Evolutionary conservation across 2,329 filamentous ascomycete genomes (phyloP).

Genomic region (Coniochaeta pulveracea): DNA sequence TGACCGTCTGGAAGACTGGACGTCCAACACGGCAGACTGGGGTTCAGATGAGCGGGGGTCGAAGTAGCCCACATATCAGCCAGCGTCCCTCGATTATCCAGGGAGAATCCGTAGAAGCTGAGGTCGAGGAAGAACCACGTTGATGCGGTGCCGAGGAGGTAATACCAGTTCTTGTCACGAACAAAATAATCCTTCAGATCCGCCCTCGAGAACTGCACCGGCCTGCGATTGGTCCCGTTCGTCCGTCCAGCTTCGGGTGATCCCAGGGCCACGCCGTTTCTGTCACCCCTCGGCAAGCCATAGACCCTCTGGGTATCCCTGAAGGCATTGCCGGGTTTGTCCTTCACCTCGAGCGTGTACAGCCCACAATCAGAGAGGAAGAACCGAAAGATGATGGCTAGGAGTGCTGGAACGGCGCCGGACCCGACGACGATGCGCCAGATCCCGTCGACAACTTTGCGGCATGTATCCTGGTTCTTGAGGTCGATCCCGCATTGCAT

Average conservation of each 20-base stretch:
- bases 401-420: slow-evolving; percentile 49
- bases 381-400: slow-evolving; percentile 56
- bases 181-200: slow-evolving; percentile 41
- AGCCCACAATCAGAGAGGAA: slow-evolving; percentile 56
- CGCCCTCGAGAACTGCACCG: slow-evolving; percentile 34
- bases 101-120: slow-evolving; percentile 44
- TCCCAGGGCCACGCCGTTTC: slow-evolving; percentile 21
- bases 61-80: slow-evolving; percentile 31
- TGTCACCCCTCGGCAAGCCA: slow-evolving; percentile 23
- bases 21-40: slow-evolving; percentile 33
- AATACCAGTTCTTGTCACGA: slow-evolving; percentile 32
- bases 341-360: slow-evolving; percentile 54
- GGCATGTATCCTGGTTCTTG: slow-evolving; percentile 34
- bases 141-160: slow-evolving; percentile 31
- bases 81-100: slow-evolving; percentile 31
- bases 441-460: slow-evolving; percentile 42
- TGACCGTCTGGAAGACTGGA: slow-evolving; percentile 29
- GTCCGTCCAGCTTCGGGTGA: slow-evolving; percentile 16
- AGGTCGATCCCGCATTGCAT: slow-evolving; percentile 32
- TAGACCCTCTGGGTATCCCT: slow-evolving; percentile 50
- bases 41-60: slow-evolving; percentile 19
- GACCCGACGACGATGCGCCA: slow-evolving; percentile 59
- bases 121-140: slow-evolving; percentile 45
- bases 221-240: slow-evolving; percentile 15
- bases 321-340: slow-evolving; percentile 46